Base-by-base conservation (phyloP, 768 basidiomycete species). In the Lanmaoa rubissima region DNA sequence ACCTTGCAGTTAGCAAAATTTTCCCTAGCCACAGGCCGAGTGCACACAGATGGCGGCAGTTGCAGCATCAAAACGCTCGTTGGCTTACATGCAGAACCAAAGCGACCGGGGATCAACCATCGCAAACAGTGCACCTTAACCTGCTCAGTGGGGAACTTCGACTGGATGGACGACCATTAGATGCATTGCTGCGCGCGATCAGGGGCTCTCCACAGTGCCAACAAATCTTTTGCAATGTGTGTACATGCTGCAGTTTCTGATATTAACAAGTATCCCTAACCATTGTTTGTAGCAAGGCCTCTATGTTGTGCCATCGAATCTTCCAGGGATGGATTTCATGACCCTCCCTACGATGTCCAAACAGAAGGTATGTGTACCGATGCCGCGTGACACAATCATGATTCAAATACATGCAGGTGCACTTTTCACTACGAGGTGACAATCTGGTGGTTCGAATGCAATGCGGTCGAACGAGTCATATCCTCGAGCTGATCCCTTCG, bases 401-500 rank as follows among this genome's bases (percentile, higher is more conserved):
- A 5, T 48, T 48, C 12, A 24, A 16, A 10, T 34, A 7, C 6
- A 1, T 0, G 0, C 41, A 68, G 67, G 60, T 68, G 11, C 57
- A 57, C 53, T 68, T 68, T 45, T 36, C 47, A 1, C 36, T 58
- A 4, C 46, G 34, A 40, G 41, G 17, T 13, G 24, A 34, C 0
- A 21, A 58, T 5, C 36, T 65, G 26, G 47, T 60, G 14, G 47
- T 69, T 12, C 45, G 35, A 46, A 55, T 55, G 1, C 60, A 44
- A 16, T 9, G 35, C 3, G 32, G 14, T n/a, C n/a, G n/a, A 44
- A 26, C 21, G 21, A 44, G 19, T 16, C 40, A 58, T 11, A 28
- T 65, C 3, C 31, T 64, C 1, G 45, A 67, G 35, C 36, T 68
- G n/a, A 60, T 71, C 50, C 65, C 70, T 11, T 51, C 21, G 0